Percentiles rank a stretch among this genome's conserved stretches.
Evolutionary conservation across 208 protist genomes (phyloP).

Genomic region (Crithidia fasciculata): DNA sequence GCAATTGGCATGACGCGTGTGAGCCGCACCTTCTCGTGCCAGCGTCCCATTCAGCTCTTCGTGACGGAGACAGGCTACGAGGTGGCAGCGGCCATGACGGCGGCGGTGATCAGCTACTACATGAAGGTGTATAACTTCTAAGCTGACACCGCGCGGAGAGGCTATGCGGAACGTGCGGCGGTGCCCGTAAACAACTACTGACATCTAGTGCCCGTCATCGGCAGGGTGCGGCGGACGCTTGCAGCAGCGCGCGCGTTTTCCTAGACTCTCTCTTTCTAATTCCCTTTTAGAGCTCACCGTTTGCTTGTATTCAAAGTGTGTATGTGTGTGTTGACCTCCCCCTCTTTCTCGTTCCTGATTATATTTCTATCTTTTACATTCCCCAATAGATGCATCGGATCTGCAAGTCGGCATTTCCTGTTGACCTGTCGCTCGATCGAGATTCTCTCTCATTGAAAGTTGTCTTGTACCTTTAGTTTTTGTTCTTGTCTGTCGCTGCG

Average conservation of each 20-base stretch:
- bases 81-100: slow-evolving; percentile 60
- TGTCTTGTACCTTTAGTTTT: no score
- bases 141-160: background rate
- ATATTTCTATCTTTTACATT: slow-evolving; percentile 1
- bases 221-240: no score
- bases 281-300: slow-evolving; percentile 20
- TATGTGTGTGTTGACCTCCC: background rate
- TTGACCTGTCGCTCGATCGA: background rate
- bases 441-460: no score
- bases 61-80: slow-evolving; percentile 80
- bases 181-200: no score
- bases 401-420: background rate
- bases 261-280: slow-evolving; percentile 7
- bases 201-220: no score
- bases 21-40: slow-evolving; percentile 70
- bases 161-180: no score
- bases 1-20: slow-evolving; percentile 57
- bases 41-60: slow-evolving; percentile 81
- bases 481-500: no score
- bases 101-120: slow-evolving; percentile 63
- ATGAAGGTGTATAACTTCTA: slow-evolving; percentile 67
- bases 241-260: background rate
- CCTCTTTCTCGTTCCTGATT: background rate
- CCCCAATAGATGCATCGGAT: slow-evolving; percentile 20
- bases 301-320: no score